Evolutionary conservation across 1,284 basidiomycete species (phyloP), one percentile per base, ranked within the genome.

Genomic region (Leucoagaricus sp.): DNA sequence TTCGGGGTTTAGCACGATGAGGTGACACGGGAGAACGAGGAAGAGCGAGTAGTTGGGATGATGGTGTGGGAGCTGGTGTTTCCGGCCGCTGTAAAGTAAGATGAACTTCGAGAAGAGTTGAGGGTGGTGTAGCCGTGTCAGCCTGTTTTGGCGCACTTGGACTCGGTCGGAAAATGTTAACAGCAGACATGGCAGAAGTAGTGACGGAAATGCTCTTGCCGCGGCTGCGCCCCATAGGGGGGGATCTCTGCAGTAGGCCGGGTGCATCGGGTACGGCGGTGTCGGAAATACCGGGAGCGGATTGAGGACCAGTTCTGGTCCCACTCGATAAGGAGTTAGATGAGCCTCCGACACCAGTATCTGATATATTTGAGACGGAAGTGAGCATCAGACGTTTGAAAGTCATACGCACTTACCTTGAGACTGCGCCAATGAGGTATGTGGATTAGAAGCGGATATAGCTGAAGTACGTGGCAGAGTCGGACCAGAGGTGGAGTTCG

Each of bases 1-100:
- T 34, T 28, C 55, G 51, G 4, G 55, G 55, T 45, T 51, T 57
- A 19, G 49, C 55, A 26, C 49, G 49, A 12, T 57, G 55, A 21
- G 55, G 55, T 21, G 55, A 46, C 9, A 57, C 26, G n/a, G 49
- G 55, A 28, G 55, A 57, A 19, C 49, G 33, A 15, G 42, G 31
- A 33, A 51, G 49, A n/a, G 19, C 10, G n/a, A 17, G 23, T 17
- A 31, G 13, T 19, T 51, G 49, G 12, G 41, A 41, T 17, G 19
- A 28, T 1, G 33, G 40, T 6, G 31, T 13, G 7, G 55, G 48
- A 3, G 41, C 45, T 6, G 36, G 34, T 4, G 19, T 41, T 29
- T 41, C 42, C 25, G 47, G 23, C 5, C 49, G 38, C 15, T 34
- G 28, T 25, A 44, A 23, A 26, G 21, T 19, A 10, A 49, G n/a